Evolutionary conservation across 768 basidiomycete genomes (phyloP).

Genomic region (Tulasnella sp.): DNA sequence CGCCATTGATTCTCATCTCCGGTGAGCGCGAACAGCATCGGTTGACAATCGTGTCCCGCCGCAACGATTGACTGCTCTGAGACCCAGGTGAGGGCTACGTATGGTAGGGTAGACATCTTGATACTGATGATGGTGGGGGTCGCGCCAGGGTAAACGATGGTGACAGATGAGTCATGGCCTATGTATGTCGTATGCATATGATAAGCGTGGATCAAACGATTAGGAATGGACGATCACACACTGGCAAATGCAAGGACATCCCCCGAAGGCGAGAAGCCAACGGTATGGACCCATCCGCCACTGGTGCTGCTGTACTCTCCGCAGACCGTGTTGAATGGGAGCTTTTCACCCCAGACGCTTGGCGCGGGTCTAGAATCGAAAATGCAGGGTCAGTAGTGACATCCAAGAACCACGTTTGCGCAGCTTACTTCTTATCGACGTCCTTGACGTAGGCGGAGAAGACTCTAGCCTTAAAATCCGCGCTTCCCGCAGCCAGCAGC

Average conservation of each 20-base stretch:
- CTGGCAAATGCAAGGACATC: constrained; percentile 86
- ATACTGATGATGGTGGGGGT: constrained; percentile 64
- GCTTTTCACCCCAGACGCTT: constrained; percentile 92
- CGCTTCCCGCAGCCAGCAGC: constrained; percentile 89
- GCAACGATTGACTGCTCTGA: constrained; percentile 73
- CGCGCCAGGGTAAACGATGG: constrained; percentile 67
- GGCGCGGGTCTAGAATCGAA: constrained; percentile 54
- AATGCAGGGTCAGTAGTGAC: neutral
- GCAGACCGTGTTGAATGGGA: constrained; percentile 96
- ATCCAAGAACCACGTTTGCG: neutral
- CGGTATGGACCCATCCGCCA: constrained; percentile 95
- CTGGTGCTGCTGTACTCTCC: constrained; percentile 82
- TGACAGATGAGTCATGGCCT: constrained; percentile 96
- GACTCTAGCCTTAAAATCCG: constrained; percentile 95
- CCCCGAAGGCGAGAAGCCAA: constrained; percentile 95
- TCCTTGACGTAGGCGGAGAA: constrained; percentile 99
- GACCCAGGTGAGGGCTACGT: constrained; percentile 77
- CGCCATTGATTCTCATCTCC: constrained; percentile 61
- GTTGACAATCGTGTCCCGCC: constrained; percentile 97
- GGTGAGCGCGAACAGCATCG: constrained; percentile 66
- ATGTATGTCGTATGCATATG: neutral
- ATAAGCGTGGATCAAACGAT: neutral
- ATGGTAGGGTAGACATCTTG: constrained; percentile 66
- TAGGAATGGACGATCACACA: constrained; percentile 38
- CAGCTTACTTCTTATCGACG: constrained; percentile 71